These are phyloP conservation scores for Botrytis galanthina DNA, from an alignment of 2,329 filamentous ascomycete species.

Conservation along the genomic window DNA sequence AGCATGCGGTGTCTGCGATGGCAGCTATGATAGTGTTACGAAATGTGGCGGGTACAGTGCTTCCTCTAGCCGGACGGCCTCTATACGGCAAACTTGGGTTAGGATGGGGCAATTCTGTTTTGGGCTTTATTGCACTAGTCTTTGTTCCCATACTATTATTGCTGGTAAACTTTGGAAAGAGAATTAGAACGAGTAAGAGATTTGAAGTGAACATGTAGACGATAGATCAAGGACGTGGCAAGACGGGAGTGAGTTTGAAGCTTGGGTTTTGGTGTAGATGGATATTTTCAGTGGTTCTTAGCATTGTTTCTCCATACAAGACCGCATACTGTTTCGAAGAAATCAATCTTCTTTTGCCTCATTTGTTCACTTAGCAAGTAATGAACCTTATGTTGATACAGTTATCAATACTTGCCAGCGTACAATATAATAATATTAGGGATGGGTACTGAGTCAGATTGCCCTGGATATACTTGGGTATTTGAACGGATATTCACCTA, in stretches of 20 bases:
- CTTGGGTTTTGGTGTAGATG: not conserved
- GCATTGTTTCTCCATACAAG: not conserved
- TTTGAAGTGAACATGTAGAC: not conserved
- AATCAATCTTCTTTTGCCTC: too few relatives aligned
- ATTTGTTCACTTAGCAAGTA: too few relatives aligned
- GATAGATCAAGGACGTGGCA: not conserved
- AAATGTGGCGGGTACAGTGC: conserved; percentile 33
- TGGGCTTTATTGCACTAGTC: conserved; percentile 38
- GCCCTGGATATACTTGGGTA: too few relatives aligned
- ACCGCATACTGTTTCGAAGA: not conserved
- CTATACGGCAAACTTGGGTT: conserved; percentile 37
- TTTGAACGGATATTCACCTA: too few relatives aligned
- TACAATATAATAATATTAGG: too few relatives aligned
- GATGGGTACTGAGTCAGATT: too few relatives aligned
- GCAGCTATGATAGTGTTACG: conserved; percentile 39
- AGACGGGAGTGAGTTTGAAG: not conserved
- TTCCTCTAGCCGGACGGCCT: conserved; percentile 31
- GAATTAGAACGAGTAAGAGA: conserved; percentile 37
- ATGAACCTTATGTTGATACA: too few relatives aligned
- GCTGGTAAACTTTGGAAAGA: conserved; percentile 22
- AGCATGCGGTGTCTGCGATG: conserved; percentile 38
- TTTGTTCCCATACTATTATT: conserved; percentile 21
- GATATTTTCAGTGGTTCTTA: not conserved
- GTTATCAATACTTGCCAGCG: too few relatives aligned
- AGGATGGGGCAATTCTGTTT: conserved; percentile 38